A percentile compares a stretch with the other conserved stretches of the same genome.
phyloP scores from a whole-genome alignment of 192 early-diverging fungal genomes.

The Entomortierella chlamydospora region DNA sequence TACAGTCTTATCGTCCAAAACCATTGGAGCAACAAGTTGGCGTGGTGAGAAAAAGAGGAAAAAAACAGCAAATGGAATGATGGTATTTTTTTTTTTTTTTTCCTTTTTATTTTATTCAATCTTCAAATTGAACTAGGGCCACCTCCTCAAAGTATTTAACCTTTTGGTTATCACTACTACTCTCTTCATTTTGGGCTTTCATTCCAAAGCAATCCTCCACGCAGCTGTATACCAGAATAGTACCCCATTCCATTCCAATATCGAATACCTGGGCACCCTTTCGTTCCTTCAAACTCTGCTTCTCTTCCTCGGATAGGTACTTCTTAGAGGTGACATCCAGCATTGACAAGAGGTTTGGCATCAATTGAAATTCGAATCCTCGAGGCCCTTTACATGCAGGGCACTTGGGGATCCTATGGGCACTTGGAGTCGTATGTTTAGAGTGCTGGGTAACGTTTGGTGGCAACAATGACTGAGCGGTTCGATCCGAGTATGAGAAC shows the following conservation, averaged over 20 bases:
- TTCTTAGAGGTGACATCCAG: slow-evolving; percentile 73
- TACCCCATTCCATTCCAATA: slow-evolving; percentile 92
- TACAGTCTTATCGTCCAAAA: too few species aligned
- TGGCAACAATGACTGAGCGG: slow-evolving; percentile 56
- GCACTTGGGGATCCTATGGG: slow-evolving; percentile 69
- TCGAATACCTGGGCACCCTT: slow-evolving; percentile 65
- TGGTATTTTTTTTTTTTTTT: slow-evolving; percentile 3
- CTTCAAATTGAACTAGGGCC: slow-evolving; percentile 70
- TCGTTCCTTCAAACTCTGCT: slow-evolving; percentile 32
- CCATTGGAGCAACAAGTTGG: too few species aligned
- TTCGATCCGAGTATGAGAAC: slow-evolving; percentile 67
- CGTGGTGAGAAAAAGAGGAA: too few species aligned
- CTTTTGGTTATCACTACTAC: neutral
- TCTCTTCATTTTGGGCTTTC: slow-evolving; percentile 32
- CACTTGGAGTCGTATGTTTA: slow-evolving; percentile 44
- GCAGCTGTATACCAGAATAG: slow-evolving; percentile 85
- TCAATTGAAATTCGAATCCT: slow-evolving; percentile 92
- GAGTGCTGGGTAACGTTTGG: slow-evolving; percentile 29
- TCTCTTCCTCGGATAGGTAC: slow-evolving; percentile 52
- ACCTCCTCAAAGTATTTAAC: slow-evolving; percentile 72
- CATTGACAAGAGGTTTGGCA: slow-evolving; percentile 85
- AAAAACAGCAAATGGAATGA: neutral
- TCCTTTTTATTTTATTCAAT: slow-evolving; percentile 4
- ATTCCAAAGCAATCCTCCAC: slow-evolving; percentile 77
- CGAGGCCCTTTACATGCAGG: slow-evolving; percentile 72